Base-by-base conservation (phyloP, 352 stramenopile species). In the Globisporangium echinulatum region DNA sequence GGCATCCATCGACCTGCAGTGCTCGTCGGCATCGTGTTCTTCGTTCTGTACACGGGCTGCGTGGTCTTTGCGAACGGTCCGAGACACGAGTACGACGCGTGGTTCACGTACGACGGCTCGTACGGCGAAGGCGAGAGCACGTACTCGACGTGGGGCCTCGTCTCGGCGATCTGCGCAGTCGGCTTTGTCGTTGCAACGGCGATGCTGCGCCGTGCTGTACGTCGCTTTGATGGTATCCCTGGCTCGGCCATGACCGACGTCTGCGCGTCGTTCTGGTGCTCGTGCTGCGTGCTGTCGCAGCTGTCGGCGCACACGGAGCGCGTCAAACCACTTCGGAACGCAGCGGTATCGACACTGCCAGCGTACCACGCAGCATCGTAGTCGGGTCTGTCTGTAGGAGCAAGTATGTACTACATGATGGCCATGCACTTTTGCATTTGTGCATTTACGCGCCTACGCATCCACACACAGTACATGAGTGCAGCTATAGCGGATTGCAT, bases 241-340 rank as follows among this genome's bases (percentile, higher is more conserved):
- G 66, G 66, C 39, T 59, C 36, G 1, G 25, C 42, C 8, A 43
- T 62, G 49, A 42, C 47, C 52, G 66, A 72, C 54, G 52, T 17
- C 48, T 65, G 51, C 44, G 48, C 25, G 15, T 56, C 51, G 43
- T 54, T 64, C 46, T 71, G 54, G 38, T 74, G 67, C 61, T 60
- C 47, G 11, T 69, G 60, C 60, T 74, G 68, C 56, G 57, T 58
- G 46, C 49, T 69, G 17, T 56, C 61, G 17, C 68, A 74, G 46
- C 57, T 74, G 59, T 59, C 67, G 11, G 54, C 63, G 25, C 67
- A 74, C 40, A 52, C 49, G 3, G 49, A 74, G 53, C 54, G 48
- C 25, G 59, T 62, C 38, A 62, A 63, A 33, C 19, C 46, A 10
- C 25, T 60, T 3, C 63, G 68, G n/a, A 61, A 40, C 8, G 36